Evolutionary conservation across 2,329 filamentous ascomycete species (phyloP), one percentile per base, ranked within the genome.

Genomic region (Fusarium nanum): DNA sequence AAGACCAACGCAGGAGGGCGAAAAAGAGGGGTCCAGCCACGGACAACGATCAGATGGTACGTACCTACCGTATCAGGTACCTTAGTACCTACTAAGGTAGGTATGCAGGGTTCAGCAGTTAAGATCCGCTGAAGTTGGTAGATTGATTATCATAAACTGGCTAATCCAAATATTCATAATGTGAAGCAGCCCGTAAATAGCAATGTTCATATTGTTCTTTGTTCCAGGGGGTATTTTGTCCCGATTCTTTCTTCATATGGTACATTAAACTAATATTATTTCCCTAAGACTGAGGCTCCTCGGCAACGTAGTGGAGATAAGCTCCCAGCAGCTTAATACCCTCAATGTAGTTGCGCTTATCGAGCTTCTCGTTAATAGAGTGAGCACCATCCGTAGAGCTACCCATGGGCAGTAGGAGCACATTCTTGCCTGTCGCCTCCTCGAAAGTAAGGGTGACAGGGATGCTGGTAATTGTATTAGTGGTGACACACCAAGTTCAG

Each of bases 281-380:
- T 58, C 10, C 44, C 77, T 76, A 83, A 37, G 55, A 58, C 68
- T 79, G 89, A 41, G 93, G 90, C 86, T 99, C 96, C 79, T 95
- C 93, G 3, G 94, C 94, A 71, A 97, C 94, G 75, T 98, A 98
- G 83, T 98, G 95, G 78, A 99, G 83, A 80, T 99, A 99, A 6
- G 95, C 93, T 49, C 96, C 96, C 61, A 99, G 83, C 68, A 99
- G 83, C 88, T 99, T 99, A 76, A 93, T 98, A 50, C 96, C 96
- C 85, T 99, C 94, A 77, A 99, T 97, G 81, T 99, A 99, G 83
- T 99, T 99, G 78, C 88, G 89, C 87, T 92, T 94, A 81, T 99
- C 96, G 61, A 99, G 86, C 87, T 97, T 98, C 88, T 98, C 96
- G 81, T 99, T 99, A 82, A 98, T 97, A 34, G 93, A 97, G 83